A percentile compares a stretch with the other conserved stretches of the same genome.
Conservation (phyloP, 2,329 filamentous ascomycete genomes). For the Xylariales sp. region DNA sequence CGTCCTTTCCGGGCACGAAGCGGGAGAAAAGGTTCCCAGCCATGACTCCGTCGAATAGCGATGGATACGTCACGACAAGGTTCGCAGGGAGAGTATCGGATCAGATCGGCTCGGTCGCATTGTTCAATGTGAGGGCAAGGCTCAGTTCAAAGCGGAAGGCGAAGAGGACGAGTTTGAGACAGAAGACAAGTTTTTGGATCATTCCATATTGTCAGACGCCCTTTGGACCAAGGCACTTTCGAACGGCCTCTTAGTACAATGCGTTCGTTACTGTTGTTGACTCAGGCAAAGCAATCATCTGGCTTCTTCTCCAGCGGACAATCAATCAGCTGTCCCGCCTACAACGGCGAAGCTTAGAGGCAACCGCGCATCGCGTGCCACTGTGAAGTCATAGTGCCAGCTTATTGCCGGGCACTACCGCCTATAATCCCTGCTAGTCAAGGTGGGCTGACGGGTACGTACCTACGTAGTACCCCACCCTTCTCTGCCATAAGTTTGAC, state of each 20-base stretch:
- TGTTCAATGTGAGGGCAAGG: not conserved
- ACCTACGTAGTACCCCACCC: not conserved
- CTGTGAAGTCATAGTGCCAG: conserved; percentile 7
- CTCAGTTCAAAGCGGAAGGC: too few species aligned
- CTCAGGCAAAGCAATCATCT: conserved; percentile 8
- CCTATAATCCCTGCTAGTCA: conserved; percentile 1
- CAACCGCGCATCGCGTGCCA: conserved; percentile 11
- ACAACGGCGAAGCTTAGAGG: conserved; percentile 1
- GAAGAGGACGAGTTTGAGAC: too few species aligned
- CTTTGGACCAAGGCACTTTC: too few species aligned
- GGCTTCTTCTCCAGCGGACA: conserved; percentile 1
- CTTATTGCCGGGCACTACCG: not conserved
- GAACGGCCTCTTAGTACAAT: too few species aligned
- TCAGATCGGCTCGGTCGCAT: conserved; percentile 1
- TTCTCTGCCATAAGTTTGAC: too few species aligned
- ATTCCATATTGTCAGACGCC: too few species aligned
- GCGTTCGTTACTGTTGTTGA: conserved; percentile 1
- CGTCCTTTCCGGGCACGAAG: conserved; percentile 30
- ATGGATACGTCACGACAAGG: not conserved
- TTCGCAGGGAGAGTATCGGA: not conserved
- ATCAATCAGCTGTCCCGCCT: conserved; percentile 9
- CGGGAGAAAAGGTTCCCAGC: conserved; percentile 44
- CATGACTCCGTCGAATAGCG: conserved; percentile 30
- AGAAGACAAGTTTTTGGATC: too few species aligned
- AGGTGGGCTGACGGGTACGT: too few species aligned